Percentiles rank a stretch among this genome's conserved stretches.
phyloP scores from a whole-genome alignment of 2,329 filamentous ascomycete genomes.

The Alternaria incomplexa region DNA sequence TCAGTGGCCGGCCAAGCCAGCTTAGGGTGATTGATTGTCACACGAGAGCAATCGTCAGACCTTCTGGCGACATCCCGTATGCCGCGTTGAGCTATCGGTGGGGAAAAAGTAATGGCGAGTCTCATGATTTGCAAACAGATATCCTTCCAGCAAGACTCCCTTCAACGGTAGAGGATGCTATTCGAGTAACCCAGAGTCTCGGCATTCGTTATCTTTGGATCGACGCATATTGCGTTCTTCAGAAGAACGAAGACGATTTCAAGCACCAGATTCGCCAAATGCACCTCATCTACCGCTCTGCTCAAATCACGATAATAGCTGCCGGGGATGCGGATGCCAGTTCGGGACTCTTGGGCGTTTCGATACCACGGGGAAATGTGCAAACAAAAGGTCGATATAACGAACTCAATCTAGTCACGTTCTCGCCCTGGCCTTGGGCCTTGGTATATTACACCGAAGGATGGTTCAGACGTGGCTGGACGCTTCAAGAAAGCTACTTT shows the following conservation, averaged over 20 bases:
- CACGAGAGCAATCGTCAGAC: background rate
- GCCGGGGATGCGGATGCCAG: background rate
- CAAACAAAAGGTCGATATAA: background rate
- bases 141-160: background rate
- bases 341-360: background rate
- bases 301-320: background rate
- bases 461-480: background rate
- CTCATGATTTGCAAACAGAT: background rate
- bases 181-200: background rate
- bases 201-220: background rate
- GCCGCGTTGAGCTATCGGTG: background rate
- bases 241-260: background rate
- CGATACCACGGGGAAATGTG: background rate
- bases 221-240: background rate
- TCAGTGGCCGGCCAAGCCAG: background rate
- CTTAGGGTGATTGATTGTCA: background rate
- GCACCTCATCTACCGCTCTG: background rate
- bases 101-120: background rate
- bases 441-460: background rate
- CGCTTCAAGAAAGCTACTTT: background rate
- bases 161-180: background rate
- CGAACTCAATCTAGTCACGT: background rate
- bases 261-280: background rate
- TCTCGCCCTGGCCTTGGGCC: background rate
- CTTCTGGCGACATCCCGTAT: background rate